Evolutionary conservation across 805 yeast genomes (phyloP), one percentile per base, ranked within the genome.

Genomic region (Zygotorulaspora sp.): DNA sequence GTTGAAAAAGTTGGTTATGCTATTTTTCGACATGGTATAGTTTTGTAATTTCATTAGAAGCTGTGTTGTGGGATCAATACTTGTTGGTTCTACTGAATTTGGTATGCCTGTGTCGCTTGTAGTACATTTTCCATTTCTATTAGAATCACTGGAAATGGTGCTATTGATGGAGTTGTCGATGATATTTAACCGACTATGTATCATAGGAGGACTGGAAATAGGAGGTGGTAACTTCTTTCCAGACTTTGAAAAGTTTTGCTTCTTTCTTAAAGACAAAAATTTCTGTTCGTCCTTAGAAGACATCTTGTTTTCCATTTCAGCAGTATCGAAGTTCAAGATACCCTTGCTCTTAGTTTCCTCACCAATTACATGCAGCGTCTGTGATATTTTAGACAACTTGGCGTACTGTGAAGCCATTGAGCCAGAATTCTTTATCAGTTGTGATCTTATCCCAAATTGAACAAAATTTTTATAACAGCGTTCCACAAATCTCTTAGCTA

Each of bases 401-500:
- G 46, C 38, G 25, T 56, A 52, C 18, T 54, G 49, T 12, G 51
- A 47, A 21, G 50, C 41, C 48, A 48, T 48, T 26, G 40, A 38
- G 4, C 47, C 50, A 6, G 44, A 38, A 31, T 47, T 59, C 29
- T 48, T 59, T 11, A 66, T 57, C 11, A 67, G 38, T 24, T 61
- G 60, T 4, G 63, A 53, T 42, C 58, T 63, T 10, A 64, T 65
- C 62, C 65, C 66, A 40, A 60, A 67, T 42, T 67, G 67, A 20
- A 66, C 59, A 29, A 66, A 62, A 48, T 66, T 64, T 54, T 69
- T 74, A 49, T 80, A 58, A 15, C 74, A 62, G 38, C 87, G 71
- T 55, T 82, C 88, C 12, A 76, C 72, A 52, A 78, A 82, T 50
- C 83, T 73, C 48, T 70, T 74, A 5, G 76, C 65, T 34, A 82